Percentiles rank a stretch among this genome's conserved stretches.
Evolutionary conservation across 2,329 filamentous ascomycete species (phyloP).

Genomic region (Fusarium denticulatum): DNA sequence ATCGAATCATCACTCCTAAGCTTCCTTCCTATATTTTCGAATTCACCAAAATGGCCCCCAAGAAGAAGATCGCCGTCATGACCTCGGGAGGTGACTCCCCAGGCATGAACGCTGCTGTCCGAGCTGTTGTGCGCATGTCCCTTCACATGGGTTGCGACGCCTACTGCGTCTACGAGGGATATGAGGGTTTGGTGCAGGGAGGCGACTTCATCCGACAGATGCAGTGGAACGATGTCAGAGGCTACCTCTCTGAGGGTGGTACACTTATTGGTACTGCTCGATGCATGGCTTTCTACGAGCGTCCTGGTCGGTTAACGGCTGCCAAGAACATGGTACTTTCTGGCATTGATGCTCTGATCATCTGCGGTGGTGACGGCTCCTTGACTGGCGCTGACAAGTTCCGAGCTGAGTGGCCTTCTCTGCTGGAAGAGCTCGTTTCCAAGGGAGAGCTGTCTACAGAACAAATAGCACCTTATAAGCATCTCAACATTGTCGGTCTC

Average conservation of each 20-base stretch:
- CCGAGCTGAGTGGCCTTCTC: slow-evolving; percentile 87
- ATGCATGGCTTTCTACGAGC: slow-evolving; percentile 91
- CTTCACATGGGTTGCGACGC: slow-evolving; percentile 85
- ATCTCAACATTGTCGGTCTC: slow-evolving; percentile 95
- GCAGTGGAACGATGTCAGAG: slow-evolving; percentile 92
- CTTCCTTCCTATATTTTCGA: slow-evolving; percentile 18
- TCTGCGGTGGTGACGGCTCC: slow-evolving; percentile 96
- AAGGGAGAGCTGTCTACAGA: slow-evolving; percentile 75
- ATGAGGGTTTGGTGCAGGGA: slow-evolving; percentile 92
- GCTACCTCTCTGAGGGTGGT: slow-evolving; percentile 92
- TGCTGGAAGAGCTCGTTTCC: slow-evolving; percentile 84
- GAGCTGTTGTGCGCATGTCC: slow-evolving; percentile 90
- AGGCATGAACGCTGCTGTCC: slow-evolving; percentile 92
- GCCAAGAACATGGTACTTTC: slow-evolving; percentile 94
- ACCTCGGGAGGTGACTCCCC: slow-evolving; percentile 94
- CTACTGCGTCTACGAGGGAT: slow-evolving; percentile 90
- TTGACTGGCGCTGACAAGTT: slow-evolving; percentile 96
- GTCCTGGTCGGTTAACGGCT: slow-evolving; percentile 81
- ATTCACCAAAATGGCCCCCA: slow-evolving; percentile 57
- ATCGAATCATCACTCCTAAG: slow-evolving; percentile 19
- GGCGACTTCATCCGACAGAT: slow-evolving; percentile 88
- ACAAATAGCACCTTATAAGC: slow-evolving; percentile 79
- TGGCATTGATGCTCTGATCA: slow-evolving; percentile 94
- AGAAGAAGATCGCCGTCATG: slow-evolving; percentile 85
- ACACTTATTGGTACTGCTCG: slow-evolving; percentile 96